These are phyloP conservation scores for Endoconidiophora polonica DNA, from an alignment of 2,329 filamentous ascomycete species.

Conservation along the genomic window DNA sequence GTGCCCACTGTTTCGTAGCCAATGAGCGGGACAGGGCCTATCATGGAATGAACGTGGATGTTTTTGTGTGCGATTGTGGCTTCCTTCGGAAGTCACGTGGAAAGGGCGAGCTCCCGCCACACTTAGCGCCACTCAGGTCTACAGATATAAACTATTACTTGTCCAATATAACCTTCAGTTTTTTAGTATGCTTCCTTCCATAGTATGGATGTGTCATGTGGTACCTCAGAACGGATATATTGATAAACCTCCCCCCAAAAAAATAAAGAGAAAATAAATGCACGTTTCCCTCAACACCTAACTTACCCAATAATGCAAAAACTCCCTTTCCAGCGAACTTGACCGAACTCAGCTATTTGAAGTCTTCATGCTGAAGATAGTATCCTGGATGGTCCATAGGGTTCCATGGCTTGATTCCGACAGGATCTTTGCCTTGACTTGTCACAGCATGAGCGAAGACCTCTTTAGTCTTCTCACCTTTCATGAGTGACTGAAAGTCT, in stretches of 20 bases:
- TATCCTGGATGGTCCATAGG: conserved; percentile 43
- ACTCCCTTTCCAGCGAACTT: neutral
- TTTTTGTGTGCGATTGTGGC: conserved; percentile 12
- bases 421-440: conserved; percentile 36
- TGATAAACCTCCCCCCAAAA: neutral
- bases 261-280: neutral
- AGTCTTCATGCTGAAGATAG: conserved; percentile 18
- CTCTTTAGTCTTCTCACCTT: conserved; percentile 29
- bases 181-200: neutral
- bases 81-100: conserved; percentile 9
- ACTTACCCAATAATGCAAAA: too few relatives aligned
- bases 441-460: conserved; percentile 35
- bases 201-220: too few relatives aligned
- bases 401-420: conserved; percentile 42
- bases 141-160: too few relatives aligned
- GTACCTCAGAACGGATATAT: too few relatives aligned
- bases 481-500: conserved; percentile 32
- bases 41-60: conserved; percentile 5
- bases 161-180: too few relatives aligned
- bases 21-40: conserved; percentile 13
- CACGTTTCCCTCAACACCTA: neutral
- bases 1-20: conserved; percentile 13
- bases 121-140: conserved; percentile 5
- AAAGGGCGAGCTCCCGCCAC: conserved; percentile 10
- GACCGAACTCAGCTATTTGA: too few relatives aligned